Base-by-base conservation (phyloP, 1,284 basidiomycete species). In the Trichosporon faecale region DNA sequence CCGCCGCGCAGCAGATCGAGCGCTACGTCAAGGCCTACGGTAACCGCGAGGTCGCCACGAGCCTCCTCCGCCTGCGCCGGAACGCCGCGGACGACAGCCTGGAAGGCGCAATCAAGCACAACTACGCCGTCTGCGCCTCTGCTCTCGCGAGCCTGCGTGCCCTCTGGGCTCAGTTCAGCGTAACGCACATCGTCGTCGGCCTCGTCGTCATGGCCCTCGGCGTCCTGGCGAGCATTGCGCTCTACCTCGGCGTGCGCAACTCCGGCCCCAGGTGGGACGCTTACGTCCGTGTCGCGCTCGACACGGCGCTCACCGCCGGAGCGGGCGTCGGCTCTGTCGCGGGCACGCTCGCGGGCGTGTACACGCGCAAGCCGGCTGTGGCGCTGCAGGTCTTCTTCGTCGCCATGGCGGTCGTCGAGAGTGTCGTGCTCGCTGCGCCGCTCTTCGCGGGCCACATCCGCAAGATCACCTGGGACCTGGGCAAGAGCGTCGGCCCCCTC, bases 91-190 rank as follows among this genome's bases (percentile, higher is more conserved):
- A 64, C 46, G 67, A 70, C 35, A 70, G 70, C 52, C 40, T 75
- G 18, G 33, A 46, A 7, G 57, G 57, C 57, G 76, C 76, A n/a
- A 74, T 78, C 66, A 64, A 16, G 9, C 49, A 70, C 16, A 74
- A 83, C 68, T 73, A 74, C 33, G 68, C 70, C 27, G 94, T 90
- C 77, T 89, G 87, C 27, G 87, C 90, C 35, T 81, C 86, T 12
- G 89, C 91, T 2, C 86, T 97, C 40, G 84, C 85, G 0, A 87
- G 87, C 2, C 95, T 95, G 75, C 89, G 94, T 7, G 84, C 88
- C 25, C 89, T 98, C 66, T 99, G 97, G 97, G 96, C 97, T 0
- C 92, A 93, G 77, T 99, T 99, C 85, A 93, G 95, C 73, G 85
- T 91, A 3, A 78, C 87, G 0, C 85, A 93, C 12, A 98, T 99